A percentile compares a stretch with the other conserved stretches of the same genome.
Evolutionary conservation across 805 yeast genomes (phyloP).

Genomic region (Hanseniaspora meyeri): DNA sequence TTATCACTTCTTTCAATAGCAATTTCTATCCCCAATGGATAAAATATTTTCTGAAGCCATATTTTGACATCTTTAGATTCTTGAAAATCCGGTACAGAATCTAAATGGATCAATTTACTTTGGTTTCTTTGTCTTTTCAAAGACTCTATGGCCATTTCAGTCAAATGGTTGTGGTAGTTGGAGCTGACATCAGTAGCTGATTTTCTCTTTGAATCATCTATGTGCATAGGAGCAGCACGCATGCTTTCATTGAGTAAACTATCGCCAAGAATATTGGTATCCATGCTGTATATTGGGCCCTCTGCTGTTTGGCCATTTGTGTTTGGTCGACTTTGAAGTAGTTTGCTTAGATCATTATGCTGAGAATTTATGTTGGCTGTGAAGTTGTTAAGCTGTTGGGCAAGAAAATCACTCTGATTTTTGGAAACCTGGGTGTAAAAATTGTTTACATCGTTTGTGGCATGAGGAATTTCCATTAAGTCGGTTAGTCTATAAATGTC

Average conservation of each 20-base stretch:
- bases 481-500: neutral
- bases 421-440: neutral
- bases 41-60: constrained; percentile 42
- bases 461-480: neutral
- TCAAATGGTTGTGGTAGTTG: constrained; percentile 14
- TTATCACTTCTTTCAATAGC: constrained; percentile 54
- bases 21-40: constrained; percentile 39
- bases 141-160: constrained; percentile 18
- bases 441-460: neutral
- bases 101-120: constrained; percentile 28
- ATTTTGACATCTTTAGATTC: constrained; percentile 46
- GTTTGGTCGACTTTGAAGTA: neutral
- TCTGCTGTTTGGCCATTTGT: neutral
- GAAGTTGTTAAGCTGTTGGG: neutral
- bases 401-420: neutral
- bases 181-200: neutral
- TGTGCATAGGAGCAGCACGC: neutral
- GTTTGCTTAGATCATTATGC: neutral
- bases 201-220: neutral
- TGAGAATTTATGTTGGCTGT: neutral
- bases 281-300: neutral
- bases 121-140: constrained; percentile 21
- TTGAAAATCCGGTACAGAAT: constrained; percentile 30
- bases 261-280: neutral
- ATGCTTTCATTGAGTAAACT: neutral